Evolutionary conservation across 202 grass and related monocot genomes (phyloP).

Genomic region (Dendrocalamus latiflorus): DNA sequence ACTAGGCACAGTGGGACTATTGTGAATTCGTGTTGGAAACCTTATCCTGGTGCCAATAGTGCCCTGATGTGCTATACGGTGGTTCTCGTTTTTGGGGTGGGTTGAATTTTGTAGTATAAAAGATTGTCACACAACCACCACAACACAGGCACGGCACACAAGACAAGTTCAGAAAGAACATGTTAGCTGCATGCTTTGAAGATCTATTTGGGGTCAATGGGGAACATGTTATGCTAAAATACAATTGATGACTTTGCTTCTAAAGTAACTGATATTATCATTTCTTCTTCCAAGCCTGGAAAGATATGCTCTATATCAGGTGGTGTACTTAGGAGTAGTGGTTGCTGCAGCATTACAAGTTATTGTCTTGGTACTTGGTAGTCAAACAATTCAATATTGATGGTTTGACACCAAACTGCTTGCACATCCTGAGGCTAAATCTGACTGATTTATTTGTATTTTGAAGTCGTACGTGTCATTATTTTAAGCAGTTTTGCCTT

Average conservation of each 20-base stretch:
- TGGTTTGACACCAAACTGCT: constrained; percentile 15
- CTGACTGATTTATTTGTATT: background rate
- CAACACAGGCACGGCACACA: background rate
- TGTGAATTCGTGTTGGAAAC: too few relatives aligned
- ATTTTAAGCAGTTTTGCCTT: background rate
- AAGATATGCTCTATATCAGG: background rate
- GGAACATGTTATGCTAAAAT: background rate
- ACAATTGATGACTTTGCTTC: background rate
- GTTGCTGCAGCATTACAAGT: constrained; percentile 2
- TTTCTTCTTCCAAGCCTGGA: constrained; percentile 7
- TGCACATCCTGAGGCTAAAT: background rate
- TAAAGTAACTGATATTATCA: background rate
- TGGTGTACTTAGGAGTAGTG: background rate
- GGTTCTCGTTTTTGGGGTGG: too few relatives aligned
- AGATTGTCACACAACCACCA: too few relatives aligned
- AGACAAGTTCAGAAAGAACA: background rate
- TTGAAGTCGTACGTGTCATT: background rate
- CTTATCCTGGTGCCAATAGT: too few relatives aligned
- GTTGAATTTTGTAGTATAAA: too few relatives aligned
- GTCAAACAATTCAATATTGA: constrained; percentile 4
- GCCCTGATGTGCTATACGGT: too few relatives aligned
- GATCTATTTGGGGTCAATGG: background rate
- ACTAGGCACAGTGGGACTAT: too few relatives aligned
- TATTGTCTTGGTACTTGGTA: background rate
- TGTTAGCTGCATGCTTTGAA: background rate